Conservation (phyloP, 1,284 basidiomycete species). For the Austroboletus novae-zelandiae region DNA sequence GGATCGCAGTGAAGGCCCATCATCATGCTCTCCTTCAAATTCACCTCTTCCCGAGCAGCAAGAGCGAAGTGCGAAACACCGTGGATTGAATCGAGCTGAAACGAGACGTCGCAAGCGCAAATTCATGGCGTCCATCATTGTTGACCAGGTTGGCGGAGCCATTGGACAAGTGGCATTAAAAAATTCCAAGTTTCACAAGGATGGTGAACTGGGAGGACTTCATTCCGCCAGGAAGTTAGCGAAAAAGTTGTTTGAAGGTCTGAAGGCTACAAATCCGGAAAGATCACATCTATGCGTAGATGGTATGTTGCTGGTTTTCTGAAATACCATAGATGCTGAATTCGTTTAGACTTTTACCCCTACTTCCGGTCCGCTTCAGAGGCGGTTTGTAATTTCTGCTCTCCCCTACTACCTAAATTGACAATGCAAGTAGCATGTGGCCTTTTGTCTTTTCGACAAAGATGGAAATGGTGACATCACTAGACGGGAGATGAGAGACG, state of each 20-base stretch:
- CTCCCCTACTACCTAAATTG: neutral
- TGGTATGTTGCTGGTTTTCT: conserved; percentile 38
- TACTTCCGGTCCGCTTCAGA: conserved; percentile 74
- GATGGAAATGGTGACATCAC: conserved; percentile 83
- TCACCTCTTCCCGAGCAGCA: conserved; percentile 7
- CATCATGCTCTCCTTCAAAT: conserved; percentile 4
- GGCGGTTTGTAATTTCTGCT: conserved; percentile 48
- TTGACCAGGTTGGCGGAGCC: conserved; percentile 68
- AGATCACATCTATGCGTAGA: conserved; percentile 63
- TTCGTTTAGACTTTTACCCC: conserved; percentile 61
- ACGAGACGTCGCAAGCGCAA: conserved; percentile 46
- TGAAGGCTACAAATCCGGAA: conserved; percentile 60
- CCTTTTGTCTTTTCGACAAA: conserved; percentile 78
- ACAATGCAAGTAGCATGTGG: conserved; percentile 49
- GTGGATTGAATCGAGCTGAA: conserved; percentile 27
- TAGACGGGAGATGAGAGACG: conserved; percentile 81
- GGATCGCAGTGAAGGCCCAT: conserved; percentile 15
- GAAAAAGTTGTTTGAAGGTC: conserved; percentile 67
- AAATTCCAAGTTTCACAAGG: conserved; percentile 58
- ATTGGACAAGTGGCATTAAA: conserved; percentile 73
- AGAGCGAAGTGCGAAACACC: conserved; percentile 22
- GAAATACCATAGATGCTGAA: conserved; percentile 1
- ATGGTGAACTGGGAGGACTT: conserved; percentile 54
- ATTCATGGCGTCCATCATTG: conserved; percentile 61
- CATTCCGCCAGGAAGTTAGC: conserved; percentile 73